Evolutionary conservation across 1,284 basidiomycete genomes (phyloP), one percentile per base, ranked within the genome.

Genomic region (Ceratobasidium sp.): DNA sequence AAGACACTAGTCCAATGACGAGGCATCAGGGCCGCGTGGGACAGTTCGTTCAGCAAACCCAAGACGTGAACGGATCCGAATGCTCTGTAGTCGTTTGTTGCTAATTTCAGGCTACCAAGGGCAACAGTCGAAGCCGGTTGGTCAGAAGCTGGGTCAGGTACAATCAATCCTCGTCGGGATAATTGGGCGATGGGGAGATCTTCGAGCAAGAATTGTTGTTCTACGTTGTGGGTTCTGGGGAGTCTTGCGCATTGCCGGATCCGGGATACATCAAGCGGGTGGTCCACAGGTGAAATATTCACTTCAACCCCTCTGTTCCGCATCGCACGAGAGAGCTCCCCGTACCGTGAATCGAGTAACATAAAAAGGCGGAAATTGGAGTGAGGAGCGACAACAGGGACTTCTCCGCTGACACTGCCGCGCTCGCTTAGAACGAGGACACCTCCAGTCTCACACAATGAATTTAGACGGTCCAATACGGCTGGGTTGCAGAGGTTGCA

Each of bases 311-410:
- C 98, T 77, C 98, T 90, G 81, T 99, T 99, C 51, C 98, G 90
- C 98, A 99, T 99, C 0, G 98, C 98, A 48, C 98, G 88, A 7
- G 97, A 98, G 11, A 99, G 85, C 83, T 99, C 98, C 62, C 98
- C 98, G 77, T 92, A 88, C 76, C 90, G 89, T 24, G 95, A 92
- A 80, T 99, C 94, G 74, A 98, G 89, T 4, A 91, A 90, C 95
- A 99, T 98, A 83, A 99, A 93, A 9, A 99, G 85, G 41, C 96
- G 88, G 84, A 99, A 99, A 79, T 92, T 85, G 0, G 92, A 88
- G 81, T 99, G 96, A 0, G 98, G 96, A 31, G 82, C 86, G 76
- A 99, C 84, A 63, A 91, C 83, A 78, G 93, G 89, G 0, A 96
- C 89, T 49, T 87, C 84, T 41, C 93, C 93, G 73, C 92, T 84